Evolutionary conservation across 2,329 filamentous ascomycete species (phyloP).

Genomic region (Alternaria tenuissima): DNA sequence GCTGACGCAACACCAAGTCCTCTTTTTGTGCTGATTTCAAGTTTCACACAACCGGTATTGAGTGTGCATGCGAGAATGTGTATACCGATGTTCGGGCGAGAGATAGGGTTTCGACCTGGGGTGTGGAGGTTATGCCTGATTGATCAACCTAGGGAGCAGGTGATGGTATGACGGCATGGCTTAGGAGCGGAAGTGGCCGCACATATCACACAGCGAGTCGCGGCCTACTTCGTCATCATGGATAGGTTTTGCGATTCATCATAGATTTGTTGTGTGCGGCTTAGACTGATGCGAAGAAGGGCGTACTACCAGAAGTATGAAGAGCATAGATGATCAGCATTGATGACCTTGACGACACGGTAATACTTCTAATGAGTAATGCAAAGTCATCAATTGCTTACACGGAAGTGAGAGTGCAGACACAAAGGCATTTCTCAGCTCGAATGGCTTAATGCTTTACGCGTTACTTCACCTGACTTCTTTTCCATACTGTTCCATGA

Average conservation of each 20-base stretch:
- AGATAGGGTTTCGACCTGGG: slow-evolving; percentile 1
- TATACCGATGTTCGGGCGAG: slow-evolving; percentile 10
- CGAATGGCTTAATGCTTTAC: neutral
- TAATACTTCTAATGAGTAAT: neutral
- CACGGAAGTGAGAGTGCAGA: neutral
- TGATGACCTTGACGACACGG: neutral
- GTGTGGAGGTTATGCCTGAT: neutral
- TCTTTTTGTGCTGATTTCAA: neutral
- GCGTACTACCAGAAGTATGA: neutral
- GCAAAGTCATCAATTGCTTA: neutral
- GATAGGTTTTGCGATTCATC: neutral
- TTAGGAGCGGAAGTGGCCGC: neutral
- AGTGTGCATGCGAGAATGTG: neutral
- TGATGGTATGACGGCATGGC: slow-evolving; percentile 5
- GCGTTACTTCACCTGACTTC: neutral
- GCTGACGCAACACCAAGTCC: slow-evolving; percentile 14
- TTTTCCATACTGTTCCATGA: neutral
- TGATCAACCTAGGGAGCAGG: neutral
- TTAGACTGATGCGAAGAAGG: neutral
- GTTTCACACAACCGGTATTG: slow-evolving; percentile 1
- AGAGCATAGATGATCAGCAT: neutral
- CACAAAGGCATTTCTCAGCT: neutral
- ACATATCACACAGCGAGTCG: neutral
- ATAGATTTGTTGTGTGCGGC: neutral
- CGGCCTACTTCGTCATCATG: neutral